phyloP scores from a whole-genome alignment of 768 basidiomycete genomes.

The Mycena alexandri region DNA sequence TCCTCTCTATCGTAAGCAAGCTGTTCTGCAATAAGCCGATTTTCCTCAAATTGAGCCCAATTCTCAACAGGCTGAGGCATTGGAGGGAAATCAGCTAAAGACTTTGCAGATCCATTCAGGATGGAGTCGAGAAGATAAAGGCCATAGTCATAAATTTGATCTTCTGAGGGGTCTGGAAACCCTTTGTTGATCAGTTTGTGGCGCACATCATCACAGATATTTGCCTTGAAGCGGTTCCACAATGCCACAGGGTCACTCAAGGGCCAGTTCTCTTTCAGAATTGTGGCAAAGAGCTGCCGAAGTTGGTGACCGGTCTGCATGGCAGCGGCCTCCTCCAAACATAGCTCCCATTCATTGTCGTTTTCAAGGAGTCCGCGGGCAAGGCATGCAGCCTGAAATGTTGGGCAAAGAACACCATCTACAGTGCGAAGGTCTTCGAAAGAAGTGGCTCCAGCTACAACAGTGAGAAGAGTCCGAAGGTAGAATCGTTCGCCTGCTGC shows the following conservation, averaged over 20 bases:
- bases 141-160: too few species aligned
- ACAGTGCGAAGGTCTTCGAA: conserved; percentile 45
- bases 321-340: conserved; percentile 47
- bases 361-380: conserved; percentile 58
- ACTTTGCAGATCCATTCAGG: conserved; percentile 40
- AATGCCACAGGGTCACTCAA: conserved; percentile 2
- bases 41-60: conserved; percentile 38
- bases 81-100: conserved; percentile 41
- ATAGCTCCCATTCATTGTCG: conserved; percentile 59
- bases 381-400: conserved; percentile 60
- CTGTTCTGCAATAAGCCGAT: too few species aligned
- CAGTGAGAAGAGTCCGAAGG: conserved; percentile 53
- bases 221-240: conserved; percentile 15
- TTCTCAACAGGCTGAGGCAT: conserved; percentile 32
- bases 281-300: conserved; percentile 54
- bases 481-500: conserved; percentile 53
- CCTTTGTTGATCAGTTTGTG: conserved; percentile 33
- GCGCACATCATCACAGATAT: conserved; percentile 57
- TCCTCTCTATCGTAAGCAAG: conserved; percentile 13
- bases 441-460: conserved; percentile 50
- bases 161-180: conserved; percentile 38
- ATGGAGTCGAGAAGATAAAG: conserved; percentile 52
- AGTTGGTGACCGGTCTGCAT: conserved; percentile 55
- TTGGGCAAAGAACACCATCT: conserved; percentile 42
- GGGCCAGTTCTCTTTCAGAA: conserved; percentile 48